Evolutionary conservation across 2,329 filamentous ascomycete genomes (phyloP).

Genomic region (Daldinia sp.): DNA sequence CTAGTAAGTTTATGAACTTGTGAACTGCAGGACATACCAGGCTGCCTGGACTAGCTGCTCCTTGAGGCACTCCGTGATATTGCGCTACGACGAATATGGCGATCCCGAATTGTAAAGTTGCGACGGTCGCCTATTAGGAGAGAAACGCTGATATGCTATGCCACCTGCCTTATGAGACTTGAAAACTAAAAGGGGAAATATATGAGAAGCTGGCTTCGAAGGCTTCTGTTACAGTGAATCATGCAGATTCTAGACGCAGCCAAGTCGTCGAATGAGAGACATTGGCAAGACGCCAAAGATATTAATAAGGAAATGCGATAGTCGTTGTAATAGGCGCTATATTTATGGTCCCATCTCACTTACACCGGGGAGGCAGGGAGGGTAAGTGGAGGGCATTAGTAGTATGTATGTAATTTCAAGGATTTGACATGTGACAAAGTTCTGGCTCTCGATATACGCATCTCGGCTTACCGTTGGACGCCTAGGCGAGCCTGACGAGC

Average conservation of each 20-base stretch:
- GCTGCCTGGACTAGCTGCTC: conserved; percentile 23
- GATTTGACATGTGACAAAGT: conserved; percentile 31
- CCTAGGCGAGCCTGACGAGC: background rate
- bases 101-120: conserved; percentile 22
- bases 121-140: conserved; percentile 6
- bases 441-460: background rate
- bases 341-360: conserved; percentile 11
- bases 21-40: conserved; percentile 19
- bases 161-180: conserved; percentile 29
- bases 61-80: conserved; percentile 27
- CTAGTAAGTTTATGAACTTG: conserved; percentile 22
- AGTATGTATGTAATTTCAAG: conserved; percentile 8
- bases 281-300: conserved; percentile 11
- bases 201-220: conserved; percentile 28
- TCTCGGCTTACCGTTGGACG: conserved; percentile 10
- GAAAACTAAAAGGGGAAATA: conserved; percentile 32
- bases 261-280: conserved; percentile 28
- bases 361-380: conserved; percentile 4
- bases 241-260: conserved; percentile 29
- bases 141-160: conserved; percentile 4
- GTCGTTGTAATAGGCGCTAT: conserved; percentile 22
- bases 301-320: conserved; percentile 17
- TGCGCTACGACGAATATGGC: conserved; percentile 29
- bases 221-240: conserved; percentile 33
- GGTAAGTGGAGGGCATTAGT: conserved; percentile 1